A percentile compares a stretch with the other conserved stretches of the same genome.
These are phyloP conservation scores for Trypanosoma boissoni DNA, from an alignment of 208 protist species.

Conservation along the genomic window DNA sequence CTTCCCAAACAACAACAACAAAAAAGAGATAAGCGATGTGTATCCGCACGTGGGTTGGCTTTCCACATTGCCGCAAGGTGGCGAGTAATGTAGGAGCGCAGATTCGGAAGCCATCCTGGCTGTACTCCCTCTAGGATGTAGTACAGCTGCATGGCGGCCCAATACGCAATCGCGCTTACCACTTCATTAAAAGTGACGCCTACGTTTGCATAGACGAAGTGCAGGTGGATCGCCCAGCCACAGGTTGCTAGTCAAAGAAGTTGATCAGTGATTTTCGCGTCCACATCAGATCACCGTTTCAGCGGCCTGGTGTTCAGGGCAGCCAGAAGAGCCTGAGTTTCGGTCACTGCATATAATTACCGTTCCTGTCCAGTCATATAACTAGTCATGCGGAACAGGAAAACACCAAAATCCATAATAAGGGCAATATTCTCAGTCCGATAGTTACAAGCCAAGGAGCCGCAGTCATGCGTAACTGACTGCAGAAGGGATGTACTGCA, in stretches of 20 bases:
- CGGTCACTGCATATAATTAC: background rate
- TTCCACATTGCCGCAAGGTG: background rate
- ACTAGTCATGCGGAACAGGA: background rate
- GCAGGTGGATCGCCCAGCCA: background rate
- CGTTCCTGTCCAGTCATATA: background rate
- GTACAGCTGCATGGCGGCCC: background rate
- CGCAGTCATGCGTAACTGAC: background rate
- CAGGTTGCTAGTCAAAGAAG: background rate
- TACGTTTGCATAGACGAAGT: background rate
- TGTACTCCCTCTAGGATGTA: background rate
- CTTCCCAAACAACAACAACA: too few species aligned
- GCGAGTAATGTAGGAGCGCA: background rate
- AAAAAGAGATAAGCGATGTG: too few species aligned
- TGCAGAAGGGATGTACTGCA: background rate
- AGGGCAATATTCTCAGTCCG: background rate
- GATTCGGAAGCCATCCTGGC: background rate
- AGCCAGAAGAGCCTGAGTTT: slow-evolving; percentile 1
- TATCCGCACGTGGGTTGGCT: background rate
- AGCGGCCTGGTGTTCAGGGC: background rate
- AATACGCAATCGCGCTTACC: background rate
- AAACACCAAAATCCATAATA: background rate
- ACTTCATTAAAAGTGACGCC: background rate
- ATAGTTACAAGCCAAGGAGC: slow-evolving; percentile 1
- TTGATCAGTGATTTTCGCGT: background rate
- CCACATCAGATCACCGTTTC: background rate